These are phyloP conservation scores for Ceratobasidium sp. DNA, from an alignment of 1,284 basidiomycete species.

Conservation along the genomic window DNA sequence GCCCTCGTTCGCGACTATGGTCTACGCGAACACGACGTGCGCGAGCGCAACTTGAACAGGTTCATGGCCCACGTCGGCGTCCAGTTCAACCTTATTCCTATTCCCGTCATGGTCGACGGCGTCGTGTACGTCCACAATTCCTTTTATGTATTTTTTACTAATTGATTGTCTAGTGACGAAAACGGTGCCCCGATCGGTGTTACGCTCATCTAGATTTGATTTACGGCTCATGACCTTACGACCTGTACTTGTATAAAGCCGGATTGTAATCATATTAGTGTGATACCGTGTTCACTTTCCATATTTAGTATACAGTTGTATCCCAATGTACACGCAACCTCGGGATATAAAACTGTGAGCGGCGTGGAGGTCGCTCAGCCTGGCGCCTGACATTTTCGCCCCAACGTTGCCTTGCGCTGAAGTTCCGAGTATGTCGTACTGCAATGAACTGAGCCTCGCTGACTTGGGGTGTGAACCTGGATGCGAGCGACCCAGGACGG, in stretches of 20 bases:
- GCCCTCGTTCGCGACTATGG: conserved; percentile 57
- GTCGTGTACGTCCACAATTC: conserved; percentile 13
- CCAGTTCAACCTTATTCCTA: conserved; percentile 41
- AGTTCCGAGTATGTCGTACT: too few relatives aligned
- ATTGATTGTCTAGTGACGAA: conserved; percentile 12
- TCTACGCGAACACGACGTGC: conserved; percentile 52
- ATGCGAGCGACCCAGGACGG: too few relatives aligned
- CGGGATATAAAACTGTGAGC: too few relatives aligned
- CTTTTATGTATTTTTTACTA: background rate
- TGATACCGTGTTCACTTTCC: too few relatives aligned
- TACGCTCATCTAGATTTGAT: conserved; percentile 18
- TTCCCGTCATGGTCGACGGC: conserved; percentile 34
- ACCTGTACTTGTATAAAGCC: background rate
- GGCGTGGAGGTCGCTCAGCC: too few relatives aligned
- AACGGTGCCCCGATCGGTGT: conserved; percentile 31
- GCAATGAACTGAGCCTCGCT: too few relatives aligned
- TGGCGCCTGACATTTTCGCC: too few relatives aligned
- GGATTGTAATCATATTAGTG: too few relatives aligned
- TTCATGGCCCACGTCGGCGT: conserved; percentile 42
- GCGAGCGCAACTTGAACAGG: conserved; percentile 41
- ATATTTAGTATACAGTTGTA: too few relatives aligned
- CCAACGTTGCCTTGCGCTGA: too few relatives aligned
- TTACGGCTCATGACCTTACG: background rate
- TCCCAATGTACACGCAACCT: too few relatives aligned
- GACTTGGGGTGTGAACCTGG: too few relatives aligned